Percentiles rank a stretch among this genome's conserved stretches.
phyloP scores from a whole-genome alignment of 176 grass and related monocot species.

The Paspalum notatum region DNA sequence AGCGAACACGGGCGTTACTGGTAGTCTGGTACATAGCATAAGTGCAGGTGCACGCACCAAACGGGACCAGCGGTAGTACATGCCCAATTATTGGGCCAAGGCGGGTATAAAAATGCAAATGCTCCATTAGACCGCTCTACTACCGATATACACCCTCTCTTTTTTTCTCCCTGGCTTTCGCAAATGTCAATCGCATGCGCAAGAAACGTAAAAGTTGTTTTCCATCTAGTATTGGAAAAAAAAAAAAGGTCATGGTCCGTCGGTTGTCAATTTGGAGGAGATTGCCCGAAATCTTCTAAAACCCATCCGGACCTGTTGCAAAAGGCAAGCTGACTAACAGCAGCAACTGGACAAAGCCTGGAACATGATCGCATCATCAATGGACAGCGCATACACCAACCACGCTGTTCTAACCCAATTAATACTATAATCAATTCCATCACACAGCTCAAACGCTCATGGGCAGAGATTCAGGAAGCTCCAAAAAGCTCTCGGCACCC shows the following conservation, averaged over 20 bases:
- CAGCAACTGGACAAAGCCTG: constrained; percentile 26
- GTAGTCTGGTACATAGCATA: constrained; percentile 16
- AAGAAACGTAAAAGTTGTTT: background rate
- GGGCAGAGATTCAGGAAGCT: constrained; percentile 23
- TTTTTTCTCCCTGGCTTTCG: background rate
- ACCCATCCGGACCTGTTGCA: constrained; percentile 3
- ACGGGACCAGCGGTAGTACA: constrained; percentile 38
- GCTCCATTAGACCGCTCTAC: constrained; percentile 1
- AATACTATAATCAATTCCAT: constrained; percentile 33
- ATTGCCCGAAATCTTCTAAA: constrained; percentile 9
- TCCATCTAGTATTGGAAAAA: background rate
- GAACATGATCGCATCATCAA: constrained; percentile 31
- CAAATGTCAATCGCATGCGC: constrained; percentile 13
- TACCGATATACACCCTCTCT: background rate
- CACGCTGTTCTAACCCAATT: background rate
- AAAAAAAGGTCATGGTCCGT: background rate
- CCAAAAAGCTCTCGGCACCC: background rate
- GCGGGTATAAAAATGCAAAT: constrained; percentile 20
- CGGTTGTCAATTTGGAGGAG: constrained; percentile 41
- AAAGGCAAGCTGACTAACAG: constrained; percentile 31
- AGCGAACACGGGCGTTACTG: constrained; percentile 1
- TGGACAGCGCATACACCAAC: constrained; percentile 20
- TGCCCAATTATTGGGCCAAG: constrained; percentile 42
- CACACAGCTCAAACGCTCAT: constrained; percentile 4
- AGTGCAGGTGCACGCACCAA: constrained; percentile 24